Percentiles rank a stretch among this genome's conserved stretches.
These are phyloP conservation scores for Apiospora sp. DNA, from an alignment of 2,329 filamentous ascomycete species.

Conservation along the genomic window DNA sequence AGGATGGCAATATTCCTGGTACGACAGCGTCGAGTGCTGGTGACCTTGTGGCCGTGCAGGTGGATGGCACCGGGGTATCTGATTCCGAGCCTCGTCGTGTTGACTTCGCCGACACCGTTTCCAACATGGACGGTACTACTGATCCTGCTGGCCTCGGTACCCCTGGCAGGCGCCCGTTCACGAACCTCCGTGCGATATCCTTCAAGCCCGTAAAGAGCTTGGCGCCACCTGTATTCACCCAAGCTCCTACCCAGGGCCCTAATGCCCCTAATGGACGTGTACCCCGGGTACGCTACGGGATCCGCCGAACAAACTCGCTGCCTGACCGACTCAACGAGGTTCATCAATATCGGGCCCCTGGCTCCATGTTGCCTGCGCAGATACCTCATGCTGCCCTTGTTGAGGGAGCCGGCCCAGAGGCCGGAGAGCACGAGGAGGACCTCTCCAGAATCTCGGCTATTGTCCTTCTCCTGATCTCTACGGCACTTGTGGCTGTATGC, in stretches of 20 bases:
- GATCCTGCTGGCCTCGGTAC: conserved; percentile 37
- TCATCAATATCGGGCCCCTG: conserved; percentile 53
- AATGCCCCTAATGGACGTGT: conserved; percentile 53
- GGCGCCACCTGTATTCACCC: conserved; percentile 74
- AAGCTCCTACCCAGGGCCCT: conserved; percentile 46
- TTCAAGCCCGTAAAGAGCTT: conserved; percentile 71
- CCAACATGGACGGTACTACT: conserved; percentile 37
- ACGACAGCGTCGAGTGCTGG: conserved; percentile 11
- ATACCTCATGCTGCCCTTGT: conserved; percentile 50
- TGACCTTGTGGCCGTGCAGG: conserved; percentile 25
- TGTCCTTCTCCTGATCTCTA: conserved; percentile 69
- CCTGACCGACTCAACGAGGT: conserved; percentile 69
- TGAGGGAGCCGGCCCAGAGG: conserved; percentile 37
- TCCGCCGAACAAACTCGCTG: conserved; percentile 77
- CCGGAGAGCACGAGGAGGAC: conserved; percentile 52
- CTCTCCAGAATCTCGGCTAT: conserved; percentile 65
- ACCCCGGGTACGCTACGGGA: conserved; percentile 67
- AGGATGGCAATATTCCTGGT: conserved; percentile 31
- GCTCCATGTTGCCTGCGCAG: conserved; percentile 58
- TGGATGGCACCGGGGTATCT: background rate
- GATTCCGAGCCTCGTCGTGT: conserved; percentile 61
- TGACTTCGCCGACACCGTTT: conserved; percentile 58
- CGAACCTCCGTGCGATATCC: conserved; percentile 64
- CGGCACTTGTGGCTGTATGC: conserved; percentile 71
- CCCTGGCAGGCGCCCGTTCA: conserved; percentile 56